Conservation (phyloP, 441 rosid species). For the Theobroma grandiflorum region DNA sequence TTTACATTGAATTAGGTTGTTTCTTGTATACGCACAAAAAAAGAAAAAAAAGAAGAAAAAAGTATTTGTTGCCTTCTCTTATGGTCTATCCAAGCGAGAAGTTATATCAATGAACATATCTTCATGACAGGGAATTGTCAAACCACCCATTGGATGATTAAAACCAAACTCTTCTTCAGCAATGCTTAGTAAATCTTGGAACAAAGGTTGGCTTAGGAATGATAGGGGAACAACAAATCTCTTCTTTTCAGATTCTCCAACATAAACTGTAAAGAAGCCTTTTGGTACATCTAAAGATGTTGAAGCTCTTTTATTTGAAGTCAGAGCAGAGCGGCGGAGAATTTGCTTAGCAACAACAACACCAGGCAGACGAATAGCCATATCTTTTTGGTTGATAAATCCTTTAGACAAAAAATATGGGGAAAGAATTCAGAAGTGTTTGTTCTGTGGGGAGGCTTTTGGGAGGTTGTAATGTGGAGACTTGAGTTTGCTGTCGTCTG, state of each 20-base stretch:
- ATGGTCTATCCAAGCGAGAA: constrained; percentile 28
- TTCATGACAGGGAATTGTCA: constrained; percentile 54
- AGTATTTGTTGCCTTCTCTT: background rate
- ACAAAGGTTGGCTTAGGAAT: constrained; percentile 44
- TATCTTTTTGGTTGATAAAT: background rate
- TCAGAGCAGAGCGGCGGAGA: background rate
- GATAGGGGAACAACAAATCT: background rate
- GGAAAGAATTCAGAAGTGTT: background rate
- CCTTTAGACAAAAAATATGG: background rate
- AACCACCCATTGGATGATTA: constrained; percentile 55
- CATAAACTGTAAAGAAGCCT: constrained; percentile 57
- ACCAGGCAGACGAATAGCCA: background rate
- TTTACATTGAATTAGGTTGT: background rate
- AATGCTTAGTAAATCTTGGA: constrained; percentile 41
- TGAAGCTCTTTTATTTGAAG: background rate
- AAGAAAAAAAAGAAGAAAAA: background rate
- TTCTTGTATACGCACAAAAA: background rate
- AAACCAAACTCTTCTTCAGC: constrained; percentile 56
- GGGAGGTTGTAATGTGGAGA: background rate
- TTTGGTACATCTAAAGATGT: constrained; percentile 42
- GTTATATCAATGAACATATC: constrained; percentile 46
- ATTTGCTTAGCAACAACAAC: constrained; percentile 26
- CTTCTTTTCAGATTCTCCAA: constrained; percentile 44
- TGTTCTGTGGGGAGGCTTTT: background rate
- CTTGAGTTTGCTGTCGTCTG: background rate